Evolutionary conservation across 257 asterid species (phyloP).

Genomic region (Salvia rosmarinus): DNA sequence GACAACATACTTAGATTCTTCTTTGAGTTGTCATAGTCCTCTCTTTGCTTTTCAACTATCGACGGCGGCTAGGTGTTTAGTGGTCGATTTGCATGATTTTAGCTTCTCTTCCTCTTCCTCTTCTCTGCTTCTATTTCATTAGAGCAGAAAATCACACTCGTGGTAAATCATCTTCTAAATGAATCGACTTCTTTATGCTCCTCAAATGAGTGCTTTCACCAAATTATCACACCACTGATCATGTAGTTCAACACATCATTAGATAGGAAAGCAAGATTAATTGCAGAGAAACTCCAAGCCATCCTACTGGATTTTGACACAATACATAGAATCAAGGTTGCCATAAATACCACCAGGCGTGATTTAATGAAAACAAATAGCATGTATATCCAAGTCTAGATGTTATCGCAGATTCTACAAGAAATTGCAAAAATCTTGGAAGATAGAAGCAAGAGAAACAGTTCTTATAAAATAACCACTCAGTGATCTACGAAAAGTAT

Average conservation of each 20-base stretch:
- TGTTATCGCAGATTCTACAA: conserved; percentile 36
- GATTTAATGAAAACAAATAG: conserved; percentile 87
- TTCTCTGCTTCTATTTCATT: conserved; percentile 56
- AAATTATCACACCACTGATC: conserved; percentile 87
- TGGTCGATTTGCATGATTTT: conserved; percentile 63
- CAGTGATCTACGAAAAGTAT: conserved; percentile 7
- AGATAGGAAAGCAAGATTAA: conserved; percentile 89
- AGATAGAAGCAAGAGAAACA: conserved; percentile 2
- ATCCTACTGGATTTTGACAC: conserved; percentile 83
- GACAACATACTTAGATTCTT: conserved; percentile 78
- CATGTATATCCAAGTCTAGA: conserved; percentile 55
- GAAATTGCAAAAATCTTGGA: conserved; percentile 21
- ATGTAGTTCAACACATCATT: conserved; percentile 75
- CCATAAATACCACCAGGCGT: conserved; percentile 92
- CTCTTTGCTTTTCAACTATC: conserved; percentile 62
- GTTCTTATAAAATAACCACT: background rate
- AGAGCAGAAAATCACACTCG: conserved; percentile 62
- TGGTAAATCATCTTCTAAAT: conserved; percentile 68
- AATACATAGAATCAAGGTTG: conserved; percentile 77
- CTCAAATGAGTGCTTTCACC: conserved; percentile 71
- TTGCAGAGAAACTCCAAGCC: conserved; percentile 84
- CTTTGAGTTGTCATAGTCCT: conserved; percentile 85
- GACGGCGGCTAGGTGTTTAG: conserved; percentile 49
- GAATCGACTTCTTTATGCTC: conserved; percentile 64
- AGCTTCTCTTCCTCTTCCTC: conserved; percentile 65